These are phyloP conservation scores for Diaporthe australafricana DNA, from an alignment of 2,329 filamentous ascomycete genomes.

Conservation along the genomic window DNA sequence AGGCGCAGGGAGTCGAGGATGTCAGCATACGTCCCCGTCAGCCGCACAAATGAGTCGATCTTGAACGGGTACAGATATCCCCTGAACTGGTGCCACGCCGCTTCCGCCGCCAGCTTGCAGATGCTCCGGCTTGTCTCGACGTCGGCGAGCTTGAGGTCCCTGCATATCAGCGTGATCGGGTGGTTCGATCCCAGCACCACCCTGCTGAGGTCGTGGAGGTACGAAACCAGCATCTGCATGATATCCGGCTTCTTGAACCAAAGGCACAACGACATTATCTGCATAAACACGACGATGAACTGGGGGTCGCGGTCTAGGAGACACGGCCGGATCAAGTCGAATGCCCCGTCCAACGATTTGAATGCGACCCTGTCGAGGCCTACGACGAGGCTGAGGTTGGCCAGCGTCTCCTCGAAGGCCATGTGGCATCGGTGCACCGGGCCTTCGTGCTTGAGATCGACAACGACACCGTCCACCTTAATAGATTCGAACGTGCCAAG, in stretches of 20 bases:
- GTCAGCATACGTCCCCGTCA: conserved; percentile 27
- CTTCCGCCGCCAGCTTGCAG: conserved; percentile 28
- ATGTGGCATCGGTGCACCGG: conserved; percentile 27
- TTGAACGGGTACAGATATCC: conserved; percentile 6
- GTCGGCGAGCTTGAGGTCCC: conserved; percentile 7
- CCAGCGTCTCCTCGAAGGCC: conserved; percentile 31
- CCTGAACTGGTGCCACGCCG: conserved; percentile 29
- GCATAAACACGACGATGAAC: conserved; percentile 19
- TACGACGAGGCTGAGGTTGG: conserved; percentile 23
- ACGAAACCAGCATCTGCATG: conserved; percentile 28
- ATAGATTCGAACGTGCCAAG: conserved; percentile 15
- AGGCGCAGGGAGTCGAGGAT: conserved; percentile 28
- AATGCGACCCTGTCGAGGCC: conserved; percentile 28
- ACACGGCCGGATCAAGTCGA: conserved; percentile 25
- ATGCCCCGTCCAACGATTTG: conserved; percentile 27
- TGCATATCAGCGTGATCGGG: conserved; percentile 17
- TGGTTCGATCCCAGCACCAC: conserved; percentile 16
- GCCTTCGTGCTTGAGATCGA: conserved; percentile 29
- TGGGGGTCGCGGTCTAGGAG: conserved; percentile 24
- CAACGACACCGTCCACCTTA: background rate
- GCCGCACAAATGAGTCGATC: conserved; percentile 11
- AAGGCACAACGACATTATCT: conserved; percentile 28
- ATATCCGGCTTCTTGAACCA: conserved; percentile 28
- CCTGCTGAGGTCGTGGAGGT: conserved; percentile 27
- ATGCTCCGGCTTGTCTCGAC: conserved; percentile 6